phyloP scores from a whole-genome alignment of 371 early-diverging fungal genomes.

The Apophysomyces variabilis region DNA sequence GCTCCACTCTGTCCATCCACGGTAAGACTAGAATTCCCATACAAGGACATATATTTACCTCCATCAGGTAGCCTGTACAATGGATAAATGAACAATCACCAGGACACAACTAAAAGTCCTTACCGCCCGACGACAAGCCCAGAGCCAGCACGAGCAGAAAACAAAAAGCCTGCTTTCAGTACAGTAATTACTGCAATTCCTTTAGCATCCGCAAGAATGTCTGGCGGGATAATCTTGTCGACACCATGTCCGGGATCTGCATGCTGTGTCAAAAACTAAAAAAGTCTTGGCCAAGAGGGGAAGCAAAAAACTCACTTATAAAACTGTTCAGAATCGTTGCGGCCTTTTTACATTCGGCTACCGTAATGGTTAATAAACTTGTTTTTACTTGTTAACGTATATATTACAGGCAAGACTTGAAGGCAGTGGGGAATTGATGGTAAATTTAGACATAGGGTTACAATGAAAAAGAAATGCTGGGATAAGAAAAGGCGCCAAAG shows the following conservation, averaged over 20 bases:
- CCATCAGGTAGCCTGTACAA: not conserved
- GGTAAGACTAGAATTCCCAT: not conserved
- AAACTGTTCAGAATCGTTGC: slow-evolving; percentile 80
- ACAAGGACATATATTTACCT: not conserved
- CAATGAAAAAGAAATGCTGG: not conserved
- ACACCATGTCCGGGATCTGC: slow-evolving; percentile 68
- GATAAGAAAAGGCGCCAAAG: slow-evolving; percentile 1
- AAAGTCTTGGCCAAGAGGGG: not conserved
- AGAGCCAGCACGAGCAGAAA: slow-evolving; percentile 90
- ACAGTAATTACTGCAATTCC: slow-evolving; percentile 93
- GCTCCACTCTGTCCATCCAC: slow-evolving; percentile 24
- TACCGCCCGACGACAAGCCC: slow-evolving; percentile 90
- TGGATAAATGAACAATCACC: not conserved
- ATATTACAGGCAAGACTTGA: slow-evolving; percentile 36
- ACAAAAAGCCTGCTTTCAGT: slow-evolving; percentile 91
- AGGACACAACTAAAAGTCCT: not conserved
- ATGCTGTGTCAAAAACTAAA: not conserved
- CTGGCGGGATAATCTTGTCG: slow-evolving; percentile 77
- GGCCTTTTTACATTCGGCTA: slow-evolving; percentile 77
- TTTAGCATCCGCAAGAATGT: slow-evolving; percentile 76
- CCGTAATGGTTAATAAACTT: too few relatives aligned
- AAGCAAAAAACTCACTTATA: slow-evolving; percentile 50
- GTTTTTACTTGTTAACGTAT: too few relatives aligned
- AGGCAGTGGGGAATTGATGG: slow-evolving; percentile 46
- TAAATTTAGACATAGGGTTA: slow-evolving; percentile 9